A percentile compares a stretch with the other conserved stretches of the same genome.
Evolutionary conservation across 495 filamentous ascomycete genomes (phyloP).

Genomic region (Xylaria scruposa): DNA sequence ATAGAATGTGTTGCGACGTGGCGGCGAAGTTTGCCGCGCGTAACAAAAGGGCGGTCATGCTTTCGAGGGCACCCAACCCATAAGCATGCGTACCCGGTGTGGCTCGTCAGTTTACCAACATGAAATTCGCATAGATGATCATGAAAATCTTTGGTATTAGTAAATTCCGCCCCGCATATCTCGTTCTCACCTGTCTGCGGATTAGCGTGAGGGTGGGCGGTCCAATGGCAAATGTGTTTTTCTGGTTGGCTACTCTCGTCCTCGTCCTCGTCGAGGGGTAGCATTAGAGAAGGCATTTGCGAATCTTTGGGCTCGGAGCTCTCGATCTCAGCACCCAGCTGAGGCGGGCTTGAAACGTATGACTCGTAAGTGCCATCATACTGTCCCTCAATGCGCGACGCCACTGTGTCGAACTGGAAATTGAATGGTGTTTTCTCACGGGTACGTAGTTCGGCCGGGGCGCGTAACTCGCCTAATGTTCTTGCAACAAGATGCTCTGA

Average conservation of each 20-base stretch:
- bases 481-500: constrained; percentile 39
- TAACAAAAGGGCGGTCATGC: constrained; percentile 49
- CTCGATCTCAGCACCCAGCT: neutral
- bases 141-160: constrained; percentile 41
- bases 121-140: constrained; percentile 51
- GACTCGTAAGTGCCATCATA: constrained; percentile 4
- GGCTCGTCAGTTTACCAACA: constrained; percentile 45
- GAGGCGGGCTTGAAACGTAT: constrained; percentile 10
- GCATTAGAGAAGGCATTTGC: neutral
- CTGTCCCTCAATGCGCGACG: constrained; percentile 4
- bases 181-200: constrained; percentile 24
- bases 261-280: neutral
- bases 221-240: constrained; percentile 45
- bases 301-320: neutral
- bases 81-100: constrained; percentile 51
- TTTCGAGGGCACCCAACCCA: constrained; percentile 55
- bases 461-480: constrained; percentile 35
- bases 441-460: constrained; percentile 22
- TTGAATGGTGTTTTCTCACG: constrained; percentile 26
- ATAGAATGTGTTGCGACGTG: constrained; percentile 69
- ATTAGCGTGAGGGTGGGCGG: constrained; percentile 18
- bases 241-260: neutral
- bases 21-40: constrained; percentile 64
- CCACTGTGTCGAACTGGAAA: constrained; percentile 9
- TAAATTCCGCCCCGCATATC: constrained; percentile 34